A percentile compares a stretch with the other conserved stretches of the same genome.
Evolutionary conservation across 768 basidiomycete species (phyloP).

Genomic region (Lactifluus subvellereus): DNA sequence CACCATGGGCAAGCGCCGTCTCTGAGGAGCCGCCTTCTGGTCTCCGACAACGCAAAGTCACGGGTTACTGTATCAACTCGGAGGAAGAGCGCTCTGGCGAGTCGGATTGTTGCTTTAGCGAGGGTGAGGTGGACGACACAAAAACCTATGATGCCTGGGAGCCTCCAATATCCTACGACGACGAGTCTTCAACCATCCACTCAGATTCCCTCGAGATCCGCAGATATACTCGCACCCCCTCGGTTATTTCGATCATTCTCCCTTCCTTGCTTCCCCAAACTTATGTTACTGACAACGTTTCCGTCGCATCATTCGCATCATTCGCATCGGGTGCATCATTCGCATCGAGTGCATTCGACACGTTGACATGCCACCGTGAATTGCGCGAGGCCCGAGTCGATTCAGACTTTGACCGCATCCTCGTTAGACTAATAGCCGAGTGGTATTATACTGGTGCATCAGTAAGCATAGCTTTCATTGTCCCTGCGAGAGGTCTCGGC

Average conservation of each 20-base stretch:
- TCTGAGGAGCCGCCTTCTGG: constrained; percentile 6
- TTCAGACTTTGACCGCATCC: constrained; percentile 47
- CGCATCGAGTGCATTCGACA: constrained; percentile 39
- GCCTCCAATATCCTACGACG: constrained; percentile 9
- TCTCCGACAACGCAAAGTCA: constrained; percentile 20
- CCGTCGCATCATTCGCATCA: constrained; percentile 29
- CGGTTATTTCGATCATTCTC: constrained; percentile 12
- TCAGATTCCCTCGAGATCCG: constrained; percentile 21
- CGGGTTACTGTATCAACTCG: constrained; percentile 15
- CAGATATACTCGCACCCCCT: neutral
- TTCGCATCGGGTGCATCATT: constrained; percentile 28
- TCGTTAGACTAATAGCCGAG: constrained; percentile 46
- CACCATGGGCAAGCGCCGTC: constrained; percentile 12
- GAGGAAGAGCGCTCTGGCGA: constrained; percentile 28
- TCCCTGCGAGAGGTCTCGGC: too few species aligned
- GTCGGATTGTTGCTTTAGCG: constrained; percentile 37
- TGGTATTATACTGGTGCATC: too few species aligned
- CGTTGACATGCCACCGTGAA: constrained; percentile 53
- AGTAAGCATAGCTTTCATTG: too few species aligned
- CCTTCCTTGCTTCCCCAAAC: constrained; percentile 19
- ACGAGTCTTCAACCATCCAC: neutral
- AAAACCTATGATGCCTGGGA: constrained; percentile 12
- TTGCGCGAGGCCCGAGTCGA: constrained; percentile 43
- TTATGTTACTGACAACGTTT: constrained; percentile 34
- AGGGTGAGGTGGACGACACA: constrained; percentile 28